Percentiles rank a stretch among this genome's conserved stretches.
Evolutionary conservation across 1,284 basidiomycete genomes (phyloP).

Genomic region (Tylopilus sp.): DNA sequence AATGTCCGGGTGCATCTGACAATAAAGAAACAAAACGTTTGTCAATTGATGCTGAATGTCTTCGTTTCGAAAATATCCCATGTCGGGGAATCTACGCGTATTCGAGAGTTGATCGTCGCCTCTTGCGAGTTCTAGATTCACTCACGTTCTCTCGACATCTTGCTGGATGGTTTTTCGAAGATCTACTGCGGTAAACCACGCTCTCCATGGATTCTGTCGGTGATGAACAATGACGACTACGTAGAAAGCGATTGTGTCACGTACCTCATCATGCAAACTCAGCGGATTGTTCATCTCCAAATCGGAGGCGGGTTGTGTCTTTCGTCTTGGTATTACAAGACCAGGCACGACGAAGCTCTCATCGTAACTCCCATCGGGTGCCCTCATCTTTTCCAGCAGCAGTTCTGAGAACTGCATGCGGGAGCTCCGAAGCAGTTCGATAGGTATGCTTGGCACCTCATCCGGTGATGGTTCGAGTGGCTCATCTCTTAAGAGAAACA

Average conservation of each 20-base stretch:
- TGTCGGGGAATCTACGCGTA: slow-evolving; percentile 77
- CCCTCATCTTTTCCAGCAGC: slow-evolving; percentile 65
- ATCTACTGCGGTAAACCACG: slow-evolving; percentile 87
- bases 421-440: slow-evolving; percentile 46
- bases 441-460: slow-evolving; percentile 43
- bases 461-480: slow-evolving; percentile 54
- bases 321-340: slow-evolving; percentile 40
- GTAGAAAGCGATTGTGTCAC: slow-evolving; percentile 16
- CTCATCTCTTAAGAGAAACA: slow-evolving; percentile 60
- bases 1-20: slow-evolving; percentile 71
- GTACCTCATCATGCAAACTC: slow-evolving; percentile 77
- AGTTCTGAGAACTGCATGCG: slow-evolving; percentile 54
- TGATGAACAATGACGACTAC: slow-evolving; percentile 7
- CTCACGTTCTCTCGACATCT: slow-evolving; percentile 89
- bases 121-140: slow-evolving; percentile 16
- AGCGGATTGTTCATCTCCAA: slow-evolving; percentile 82
- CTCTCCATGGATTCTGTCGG: slow-evolving; percentile 83
- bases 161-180: slow-evolving; percentile 83
- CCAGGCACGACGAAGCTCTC: slow-evolving; percentile 61
- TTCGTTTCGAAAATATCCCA: slow-evolving; percentile 77
- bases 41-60: slow-evolving; percentile 78
- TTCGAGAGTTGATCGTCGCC: slow-evolving; percentile 2
- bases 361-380: slow-evolving; percentile 77
- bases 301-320: slow-evolving; percentile 41
- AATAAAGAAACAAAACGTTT: slow-evolving; percentile 82